Conservation (phyloP, 345 rosid genomes). For the Aegle marmelos region DNA sequence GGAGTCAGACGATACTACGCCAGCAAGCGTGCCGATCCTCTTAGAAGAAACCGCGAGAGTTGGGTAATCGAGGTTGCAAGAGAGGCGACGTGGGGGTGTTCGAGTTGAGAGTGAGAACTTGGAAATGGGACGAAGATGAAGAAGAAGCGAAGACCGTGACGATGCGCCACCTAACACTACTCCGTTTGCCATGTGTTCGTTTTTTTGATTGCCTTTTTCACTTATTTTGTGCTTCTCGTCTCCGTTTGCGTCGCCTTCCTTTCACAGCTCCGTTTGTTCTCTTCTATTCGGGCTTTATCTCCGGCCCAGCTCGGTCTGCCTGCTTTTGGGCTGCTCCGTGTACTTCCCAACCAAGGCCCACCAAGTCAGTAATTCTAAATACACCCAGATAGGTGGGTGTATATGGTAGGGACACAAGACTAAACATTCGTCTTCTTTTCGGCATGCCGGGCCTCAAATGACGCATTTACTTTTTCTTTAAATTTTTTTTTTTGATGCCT, state of each 20-base stretch:
- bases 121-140: conserved; percentile 6
- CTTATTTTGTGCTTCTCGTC: background rate
- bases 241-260: background rate
- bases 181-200: conserved; percentile 27
- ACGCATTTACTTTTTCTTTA: no score
- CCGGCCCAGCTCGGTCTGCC: background rate
- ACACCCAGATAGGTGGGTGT: background rate
- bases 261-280: background rate
- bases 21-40: conserved; percentile 7
- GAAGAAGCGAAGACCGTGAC: conserved; percentile 40
- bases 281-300: background rate
- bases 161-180: conserved; percentile 22
- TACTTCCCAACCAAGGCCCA: no score
- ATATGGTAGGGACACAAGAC: fast-evolving
- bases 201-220: background rate
- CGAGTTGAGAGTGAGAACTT: conserved; percentile 18
- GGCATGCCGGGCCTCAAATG: no score
- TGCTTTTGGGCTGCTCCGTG: background rate
- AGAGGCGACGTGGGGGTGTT: background rate
- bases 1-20: conserved; percentile 26
- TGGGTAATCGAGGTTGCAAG: background rate
- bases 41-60: conserved; percentile 16
- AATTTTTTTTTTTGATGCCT: no score
- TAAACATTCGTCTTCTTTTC: no score
- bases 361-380: fast-evolving